Evolutionary conservation across 2,329 filamentous ascomycete species (phyloP), one percentile per base, ranked within the genome.

Genomic region (Parafenestella ontariensis): DNA sequence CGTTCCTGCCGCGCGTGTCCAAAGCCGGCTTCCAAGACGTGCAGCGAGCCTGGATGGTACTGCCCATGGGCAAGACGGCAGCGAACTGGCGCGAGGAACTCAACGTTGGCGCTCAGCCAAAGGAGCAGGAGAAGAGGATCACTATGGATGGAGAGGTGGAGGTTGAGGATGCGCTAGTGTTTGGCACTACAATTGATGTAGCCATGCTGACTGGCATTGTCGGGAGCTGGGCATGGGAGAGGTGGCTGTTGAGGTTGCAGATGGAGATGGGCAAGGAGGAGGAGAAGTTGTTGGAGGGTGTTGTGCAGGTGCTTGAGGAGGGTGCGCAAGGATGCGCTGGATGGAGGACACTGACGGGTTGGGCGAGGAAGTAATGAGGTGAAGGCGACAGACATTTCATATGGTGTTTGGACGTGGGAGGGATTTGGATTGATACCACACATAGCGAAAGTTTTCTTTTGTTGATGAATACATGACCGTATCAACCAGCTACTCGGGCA

Each of bases 201-300:
- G 90, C 91, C 1, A 87, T 85, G 65, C 81, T 96, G 61, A 89
- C 90, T 11, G 93, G 93, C 18, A 79, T 98, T 36, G 86, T 94
- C 0, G 95, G 92, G 4, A 88, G 89, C 23, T 95, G 92, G 88
- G 88, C 88, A 73, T 99, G 93, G 94, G 95, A 99, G 83, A 90
- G 91, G 74, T 99, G 95, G 95, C 85, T 98, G 75, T 79, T 97
- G 63, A 91, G 92, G 70, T 84, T 94, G 68, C 90, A 95, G 78
- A 85, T 89, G 78, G 93, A 97, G 80, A 95, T 91, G 70, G 89
- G 90, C 23, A 88, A 91, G 71, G 80, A 81, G 29, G 79, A 82
- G 52, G 74, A 77, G 42, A 79, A 76, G 54, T 73, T 85, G 48
- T 68, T 87, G 46, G 82, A 85, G 54, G 83, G 83, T 23, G 79